Percentiles rank a stretch among this genome's conserved stretches.
These are phyloP conservation scores for Sanguinoderma infundibulare DNA, from an alignment of 1,284 basidiomycete genomes.

Conservation along the genomic window DNA sequence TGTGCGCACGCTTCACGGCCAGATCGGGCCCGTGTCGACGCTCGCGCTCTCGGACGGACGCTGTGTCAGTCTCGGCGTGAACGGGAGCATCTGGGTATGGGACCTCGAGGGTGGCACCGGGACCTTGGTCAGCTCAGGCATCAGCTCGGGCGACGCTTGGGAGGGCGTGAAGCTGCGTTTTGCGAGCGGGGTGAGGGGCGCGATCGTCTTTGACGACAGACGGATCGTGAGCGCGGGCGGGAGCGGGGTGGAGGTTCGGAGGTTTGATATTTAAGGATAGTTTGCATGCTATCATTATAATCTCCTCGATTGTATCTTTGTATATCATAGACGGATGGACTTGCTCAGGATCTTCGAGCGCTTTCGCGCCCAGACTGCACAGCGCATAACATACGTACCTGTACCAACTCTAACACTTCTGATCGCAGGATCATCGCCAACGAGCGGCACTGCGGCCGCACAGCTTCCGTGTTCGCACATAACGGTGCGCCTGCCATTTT, in stretches of 20 bases:
- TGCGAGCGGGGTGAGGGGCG: constrained; percentile 38
- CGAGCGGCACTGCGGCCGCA: neutral
- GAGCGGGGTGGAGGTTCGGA: constrained; percentile 59
- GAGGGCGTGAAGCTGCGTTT: constrained; percentile 11
- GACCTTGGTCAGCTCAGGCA: constrained; percentile 50
- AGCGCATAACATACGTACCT: too few relatives aligned
- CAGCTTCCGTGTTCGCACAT: neutral
- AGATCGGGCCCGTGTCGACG: constrained; percentile 64
- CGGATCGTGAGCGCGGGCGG: constrained; percentile 62
- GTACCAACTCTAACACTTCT: too few relatives aligned
- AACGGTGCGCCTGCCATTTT: neutral
- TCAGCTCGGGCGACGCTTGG: constrained; percentile 11
- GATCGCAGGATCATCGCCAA: too few relatives aligned
- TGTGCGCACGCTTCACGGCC: constrained; percentile 70
- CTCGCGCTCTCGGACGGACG: constrained; percentile 78
- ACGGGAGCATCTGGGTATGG: constrained; percentile 83
- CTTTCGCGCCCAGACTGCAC: neutral
- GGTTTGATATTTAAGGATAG: constrained; percentile 49
- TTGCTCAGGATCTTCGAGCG: too few relatives aligned
- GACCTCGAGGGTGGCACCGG: constrained; percentile 74
- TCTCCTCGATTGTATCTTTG: neutral
- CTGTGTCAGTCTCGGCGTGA: constrained; percentile 71
- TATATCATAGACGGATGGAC: neutral
- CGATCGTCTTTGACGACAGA: constrained; percentile 75
- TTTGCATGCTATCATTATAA: neutral